Evolutionary conservation across 352 stramenopile species (phyloP).

Genomic region (Globisporangium alternatum): DNA sequence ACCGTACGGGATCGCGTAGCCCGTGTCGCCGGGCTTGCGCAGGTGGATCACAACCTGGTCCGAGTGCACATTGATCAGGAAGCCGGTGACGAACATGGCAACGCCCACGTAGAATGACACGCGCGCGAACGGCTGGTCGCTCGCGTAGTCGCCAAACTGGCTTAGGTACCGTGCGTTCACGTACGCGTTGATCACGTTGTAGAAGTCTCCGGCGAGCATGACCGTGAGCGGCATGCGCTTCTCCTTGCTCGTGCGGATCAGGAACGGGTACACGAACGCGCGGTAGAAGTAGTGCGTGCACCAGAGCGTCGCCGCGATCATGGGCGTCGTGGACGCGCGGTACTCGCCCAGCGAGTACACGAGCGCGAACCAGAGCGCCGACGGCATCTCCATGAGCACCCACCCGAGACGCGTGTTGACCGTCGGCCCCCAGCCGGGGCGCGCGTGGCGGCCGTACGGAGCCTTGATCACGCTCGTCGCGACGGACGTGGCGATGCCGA

Average conservation of each 20-base stretch:
- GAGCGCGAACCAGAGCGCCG: conserved; percentile 54
- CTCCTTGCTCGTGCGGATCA: conserved; percentile 45
- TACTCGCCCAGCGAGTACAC: conserved; percentile 47
- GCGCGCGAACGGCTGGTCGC: conserved; percentile 29
- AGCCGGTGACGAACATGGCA: conserved; percentile 44
- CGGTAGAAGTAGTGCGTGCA: conserved; percentile 67
- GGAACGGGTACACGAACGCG: conserved; percentile 66
- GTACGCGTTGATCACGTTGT: conserved; percentile 74
- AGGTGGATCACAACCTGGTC: conserved; percentile 70
- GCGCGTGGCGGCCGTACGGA: conserved; percentile 58
- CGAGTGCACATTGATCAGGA: conserved; percentile 64
- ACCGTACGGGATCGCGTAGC: conserved; percentile 56
- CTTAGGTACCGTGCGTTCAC: conserved; percentile 67
- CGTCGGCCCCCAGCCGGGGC: conserved; percentile 53
- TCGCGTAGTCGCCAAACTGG: conserved; percentile 52
- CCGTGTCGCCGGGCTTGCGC: conserved; percentile 49
- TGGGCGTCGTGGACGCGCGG: conserved; percentile 29
- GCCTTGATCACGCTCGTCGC: conserved; percentile 54
- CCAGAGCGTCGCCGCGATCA: conserved; percentile 58
- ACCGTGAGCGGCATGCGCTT: conserved; percentile 67
- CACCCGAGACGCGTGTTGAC: conserved; percentile 57
- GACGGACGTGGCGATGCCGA: conserved; percentile 48
- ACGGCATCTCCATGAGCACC: conserved; percentile 72
- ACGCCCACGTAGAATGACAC: conserved; percentile 54
- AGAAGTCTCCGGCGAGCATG: conserved; percentile 48